Evolutionary conservation across 148 eudicot species (phyloP).

Genomic region (Drosera capensis): DNA sequence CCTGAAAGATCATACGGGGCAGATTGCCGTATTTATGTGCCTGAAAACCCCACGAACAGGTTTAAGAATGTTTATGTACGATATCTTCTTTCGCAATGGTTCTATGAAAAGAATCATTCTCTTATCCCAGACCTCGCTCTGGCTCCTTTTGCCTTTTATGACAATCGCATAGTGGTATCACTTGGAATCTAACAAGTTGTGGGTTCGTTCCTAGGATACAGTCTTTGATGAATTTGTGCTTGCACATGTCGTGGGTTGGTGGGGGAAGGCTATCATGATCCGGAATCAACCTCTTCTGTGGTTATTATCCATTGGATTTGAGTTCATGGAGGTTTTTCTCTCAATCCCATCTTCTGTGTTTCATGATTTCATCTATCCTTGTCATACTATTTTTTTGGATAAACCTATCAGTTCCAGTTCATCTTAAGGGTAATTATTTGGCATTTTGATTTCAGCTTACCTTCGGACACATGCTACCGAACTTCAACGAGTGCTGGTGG

Average conservation of each 20-base stretch:
- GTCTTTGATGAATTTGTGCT: constrained; percentile 87
- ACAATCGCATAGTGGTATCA: neutral
- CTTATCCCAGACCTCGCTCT: neutral
- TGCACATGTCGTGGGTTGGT: constrained; percentile 97
- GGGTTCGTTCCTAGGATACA: constrained; percentile 45
- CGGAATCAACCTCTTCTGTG: constrained; percentile 98
- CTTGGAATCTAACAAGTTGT: constrained; percentile 6
- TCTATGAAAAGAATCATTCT: too few species aligned
- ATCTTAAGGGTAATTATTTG: neutral
- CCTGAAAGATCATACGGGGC: constrained; percentile 95
- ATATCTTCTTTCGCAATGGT: constrained; percentile 50
- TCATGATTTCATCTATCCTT: neutral
- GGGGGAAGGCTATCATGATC: constrained; percentile 99
- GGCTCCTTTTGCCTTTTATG: neutral
- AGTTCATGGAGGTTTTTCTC: constrained; percentile 71
- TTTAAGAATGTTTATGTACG: constrained; percentile 99
- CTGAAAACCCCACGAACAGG: constrained; percentile 86
- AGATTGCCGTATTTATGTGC: constrained; percentile 84
- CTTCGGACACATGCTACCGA: constrained; percentile 97
- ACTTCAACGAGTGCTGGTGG: constrained; percentile 99
- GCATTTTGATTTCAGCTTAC: constrained; percentile 47
- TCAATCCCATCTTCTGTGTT: neutral
- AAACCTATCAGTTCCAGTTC: neutral
- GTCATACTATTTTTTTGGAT: neutral
- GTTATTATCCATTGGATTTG: constrained; percentile 92